phyloP scores from a whole-genome alignment of 148 eudicot species.

The Polygonum aviculare region DNA sequence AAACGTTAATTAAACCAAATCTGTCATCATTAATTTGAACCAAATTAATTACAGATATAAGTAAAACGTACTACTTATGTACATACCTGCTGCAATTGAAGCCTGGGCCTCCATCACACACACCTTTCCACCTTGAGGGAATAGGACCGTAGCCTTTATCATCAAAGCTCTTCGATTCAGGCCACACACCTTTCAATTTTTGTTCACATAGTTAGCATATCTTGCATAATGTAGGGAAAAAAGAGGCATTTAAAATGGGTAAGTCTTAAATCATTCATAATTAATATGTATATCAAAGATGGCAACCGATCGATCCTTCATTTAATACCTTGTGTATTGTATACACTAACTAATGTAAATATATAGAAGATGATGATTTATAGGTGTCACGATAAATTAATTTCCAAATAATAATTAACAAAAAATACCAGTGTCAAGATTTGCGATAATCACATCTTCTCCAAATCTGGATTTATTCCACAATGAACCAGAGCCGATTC shows the following conservation, averaged over 20 bases:
- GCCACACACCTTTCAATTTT: slow-evolving; percentile 53
- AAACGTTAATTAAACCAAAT: too few relatives aligned
- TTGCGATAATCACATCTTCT: slow-evolving; percentile 56
- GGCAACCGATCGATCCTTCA: too few relatives aligned
- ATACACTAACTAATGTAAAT: too few relatives aligned
- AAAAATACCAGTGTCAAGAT: slow-evolving; percentile 54
- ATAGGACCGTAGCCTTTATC: slow-evolving; percentile 35
- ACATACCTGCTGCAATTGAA: slow-evolving; percentile 42
- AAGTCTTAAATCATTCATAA: too few relatives aligned
- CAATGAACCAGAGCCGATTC: slow-evolving; percentile 15
- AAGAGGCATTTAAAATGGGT: too few relatives aligned
- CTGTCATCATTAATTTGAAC: not conserved
- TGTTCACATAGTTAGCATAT: not conserved
- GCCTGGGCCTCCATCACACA: slow-evolving; percentile 25
- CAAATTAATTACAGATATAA: not conserved
- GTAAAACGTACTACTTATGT: too few relatives aligned
- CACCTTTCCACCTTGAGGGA: slow-evolving; percentile 71
- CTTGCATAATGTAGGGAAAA: not conserved
- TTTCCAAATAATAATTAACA: not conserved
- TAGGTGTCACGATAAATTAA: not conserved
- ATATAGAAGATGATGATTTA: not conserved
- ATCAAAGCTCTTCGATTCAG: slow-evolving; percentile 60
- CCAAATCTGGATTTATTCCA: slow-evolving; percentile 47
- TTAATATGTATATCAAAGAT: too few relatives aligned
- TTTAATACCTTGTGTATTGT: too few relatives aligned